Conservation (phyloP, 805 yeast species). For the Teunomyces stri region DNA sequence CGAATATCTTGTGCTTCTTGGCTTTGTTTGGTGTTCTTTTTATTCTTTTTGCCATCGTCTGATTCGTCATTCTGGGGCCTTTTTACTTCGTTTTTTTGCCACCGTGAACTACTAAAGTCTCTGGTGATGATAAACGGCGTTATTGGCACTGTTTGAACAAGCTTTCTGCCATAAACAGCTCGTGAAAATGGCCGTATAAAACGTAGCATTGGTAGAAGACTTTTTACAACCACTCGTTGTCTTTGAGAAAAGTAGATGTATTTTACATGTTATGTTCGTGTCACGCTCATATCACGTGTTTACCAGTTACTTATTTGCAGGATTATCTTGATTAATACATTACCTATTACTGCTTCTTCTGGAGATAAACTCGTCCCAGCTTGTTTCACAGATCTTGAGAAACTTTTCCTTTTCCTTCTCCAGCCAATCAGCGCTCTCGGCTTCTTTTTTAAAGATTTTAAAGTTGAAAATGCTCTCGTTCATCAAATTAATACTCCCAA, state of each 20-base stretch:
- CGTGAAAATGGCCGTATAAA: too few relatives aligned
- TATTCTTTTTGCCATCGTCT: slow-evolving; percentile 7
- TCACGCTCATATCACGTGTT: too few relatives aligned
- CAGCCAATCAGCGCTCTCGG: slow-evolving; percentile 10
- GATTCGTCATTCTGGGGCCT: not conserved
- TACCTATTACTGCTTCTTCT: slow-evolving; percentile 3
- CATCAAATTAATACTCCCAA: slow-evolving; percentile 37
- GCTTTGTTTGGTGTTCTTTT: slow-evolving; percentile 8
- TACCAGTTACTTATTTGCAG: too few relatives aligned
- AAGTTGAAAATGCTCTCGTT: slow-evolving; percentile 35
- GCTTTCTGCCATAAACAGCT: too few relatives aligned
- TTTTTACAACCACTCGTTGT: too few relatives aligned
- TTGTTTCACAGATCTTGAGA: slow-evolving; percentile 41
- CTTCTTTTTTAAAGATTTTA: slow-evolving; percentile 21
- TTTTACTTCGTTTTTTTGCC: not conserved
- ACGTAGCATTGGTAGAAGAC: too few relatives aligned
- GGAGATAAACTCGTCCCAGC: slow-evolving; percentile 40
- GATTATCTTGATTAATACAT: not conserved
- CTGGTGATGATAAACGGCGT: too few relatives aligned
- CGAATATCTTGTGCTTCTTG: slow-evolving; percentile 32
- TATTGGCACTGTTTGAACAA: too few relatives aligned
- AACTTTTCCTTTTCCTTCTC: slow-evolving; percentile 36
- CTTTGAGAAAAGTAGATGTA: too few relatives aligned
- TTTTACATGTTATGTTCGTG: too few relatives aligned
- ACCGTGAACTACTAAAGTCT: too few relatives aligned